Evolutionary conservation across 2,329 filamentous ascomycete genomes (phyloP), one percentile per base, ranked within the genome.

Genomic region (Drechslerella stenobrocha): DNA sequence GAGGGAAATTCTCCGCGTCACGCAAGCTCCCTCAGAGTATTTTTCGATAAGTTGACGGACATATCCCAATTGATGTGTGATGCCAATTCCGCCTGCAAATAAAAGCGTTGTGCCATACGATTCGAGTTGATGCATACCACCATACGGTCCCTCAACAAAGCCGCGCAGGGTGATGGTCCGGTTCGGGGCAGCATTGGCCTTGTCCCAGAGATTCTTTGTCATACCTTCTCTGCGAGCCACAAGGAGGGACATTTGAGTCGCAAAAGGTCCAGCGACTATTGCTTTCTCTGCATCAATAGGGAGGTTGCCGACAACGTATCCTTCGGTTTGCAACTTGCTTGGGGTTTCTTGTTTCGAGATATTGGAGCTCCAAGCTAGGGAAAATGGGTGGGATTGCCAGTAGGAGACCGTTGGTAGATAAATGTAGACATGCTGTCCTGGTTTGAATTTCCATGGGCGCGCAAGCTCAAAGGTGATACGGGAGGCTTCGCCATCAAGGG

Each of bases 41-140:
- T 87, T 87, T 55, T 84, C 78, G 63, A 92, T 82, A 2, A 92
- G 80, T 52, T 93, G 87, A 57, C 85, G 86, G 6, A 96, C 82
- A 76, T 95, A 95, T 30, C 90, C 89, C 26, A 97, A 84, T 75
- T 95, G 90, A 76, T 97, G 92, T 0, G 92, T 96, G 77, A 98
- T 97, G 70, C 93, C 93, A 3, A 93, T 90, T 60, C 92, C 89
- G 59, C 90, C 91, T 9, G 92, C 91, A 75, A 96, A 90, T 59
- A 98, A 86, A 70, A 98, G 83, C 44, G 87, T 85, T 42, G 95
- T 93, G 35, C 93, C 92, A 77, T 96, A 97, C 5, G 91, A 96
- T 76, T 90, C 86, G 70, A 97, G 85, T 67, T 85, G 85, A 77
- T 96, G 87, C 74, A 90, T 87, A 40, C 86, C 87, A 2, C 84